Conservation (phyloP, 257 asterid species). For the Verbena officinalis region DNA sequence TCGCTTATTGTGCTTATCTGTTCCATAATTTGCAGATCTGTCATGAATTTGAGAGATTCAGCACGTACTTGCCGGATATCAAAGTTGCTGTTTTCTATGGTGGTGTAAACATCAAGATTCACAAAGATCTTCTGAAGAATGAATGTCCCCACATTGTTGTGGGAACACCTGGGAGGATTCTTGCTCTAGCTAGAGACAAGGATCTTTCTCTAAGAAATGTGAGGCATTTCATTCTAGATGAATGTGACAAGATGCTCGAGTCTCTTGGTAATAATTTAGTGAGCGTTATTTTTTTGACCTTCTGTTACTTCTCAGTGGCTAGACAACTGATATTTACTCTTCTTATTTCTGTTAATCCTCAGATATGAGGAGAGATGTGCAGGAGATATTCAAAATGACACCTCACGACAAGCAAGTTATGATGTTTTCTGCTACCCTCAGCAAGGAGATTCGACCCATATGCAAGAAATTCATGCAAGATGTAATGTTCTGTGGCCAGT, state of each 20-base stretch:
- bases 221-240: conserved; percentile 90
- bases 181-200: conserved; percentile 79
- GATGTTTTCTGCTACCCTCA: conserved; percentile 97
- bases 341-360: conserved; percentile 22
- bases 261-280: conserved; percentile 60
- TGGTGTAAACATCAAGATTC: conserved; percentile 76
- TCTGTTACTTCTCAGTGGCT: neutral
- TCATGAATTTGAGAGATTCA: conserved; percentile 88
- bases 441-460: conserved; percentile 96
- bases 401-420: conserved; percentile 98
- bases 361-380: conserved; percentile 98
- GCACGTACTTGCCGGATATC: conserved; percentile 74
- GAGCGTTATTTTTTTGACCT: conserved; percentile 4
- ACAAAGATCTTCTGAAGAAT: conserved; percentile 86
- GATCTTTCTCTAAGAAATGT: conserved; percentile 79
- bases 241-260: conserved; percentile 95
- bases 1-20: conserved; percentile 19
- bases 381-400: conserved; percentile 90
- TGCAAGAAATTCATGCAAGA: conserved; percentile 99
- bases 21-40: conserved; percentile 62
- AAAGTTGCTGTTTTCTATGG: conserved; percentile 92
- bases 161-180: conserved; percentile 90
- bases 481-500: conserved; percentile 92
- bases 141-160: conserved; percentile 93
- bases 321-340: conserved; percentile 12